These are phyloP conservation scores for Penicillium sp. DNA, from an alignment of 2,329 filamentous ascomycete species.

Conservation along the genomic window DNA sequence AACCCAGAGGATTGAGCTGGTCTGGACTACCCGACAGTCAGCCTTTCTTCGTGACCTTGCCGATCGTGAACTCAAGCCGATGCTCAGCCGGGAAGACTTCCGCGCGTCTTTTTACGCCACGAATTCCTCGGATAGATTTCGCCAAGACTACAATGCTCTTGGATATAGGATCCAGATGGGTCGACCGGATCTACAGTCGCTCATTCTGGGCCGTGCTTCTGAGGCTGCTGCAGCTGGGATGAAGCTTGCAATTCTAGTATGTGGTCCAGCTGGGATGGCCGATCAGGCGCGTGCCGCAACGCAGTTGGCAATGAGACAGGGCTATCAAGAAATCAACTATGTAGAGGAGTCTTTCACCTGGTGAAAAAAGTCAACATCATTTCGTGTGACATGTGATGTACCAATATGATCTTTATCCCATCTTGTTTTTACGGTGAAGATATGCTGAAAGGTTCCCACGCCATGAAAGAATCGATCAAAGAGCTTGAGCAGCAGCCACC, in stretches of 20 bases:
- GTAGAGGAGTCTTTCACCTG: constrained; percentile 53
- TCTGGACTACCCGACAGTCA: constrained; percentile 41
- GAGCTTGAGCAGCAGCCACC: background rate
- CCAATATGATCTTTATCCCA: constrained; percentile 1
- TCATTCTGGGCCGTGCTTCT: constrained; percentile 40
- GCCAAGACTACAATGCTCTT: constrained; percentile 4
- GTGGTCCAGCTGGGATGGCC: constrained; percentile 52
- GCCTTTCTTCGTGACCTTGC: constrained; percentile 37
- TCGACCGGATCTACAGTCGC: constrained; percentile 44
- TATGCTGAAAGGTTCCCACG: background rate
- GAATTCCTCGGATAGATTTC: background rate
- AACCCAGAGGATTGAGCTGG: constrained; percentile 36
- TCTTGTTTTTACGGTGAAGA: background rate
- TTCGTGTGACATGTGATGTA: background rate
- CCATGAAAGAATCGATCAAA: background rate
- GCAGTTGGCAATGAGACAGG: constrained; percentile 40
- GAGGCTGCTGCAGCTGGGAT: constrained; percentile 33
- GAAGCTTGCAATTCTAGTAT: constrained; percentile 47
- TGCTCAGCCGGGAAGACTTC: constrained; percentile 37
- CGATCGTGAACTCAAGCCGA: constrained; percentile 30
- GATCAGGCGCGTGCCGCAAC: constrained; percentile 50
- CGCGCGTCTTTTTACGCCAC: constrained; percentile 39
- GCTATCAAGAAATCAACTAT: constrained; percentile 45
- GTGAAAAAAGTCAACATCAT: constrained; percentile 20
- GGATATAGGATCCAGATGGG: constrained; percentile 35